A percentile compares a stretch with the other conserved stretches of the same genome.
These are phyloP conservation scores for Primulina eburnea DNA, from an alignment of 257 asterid species.

Conservation along the genomic window DNA sequence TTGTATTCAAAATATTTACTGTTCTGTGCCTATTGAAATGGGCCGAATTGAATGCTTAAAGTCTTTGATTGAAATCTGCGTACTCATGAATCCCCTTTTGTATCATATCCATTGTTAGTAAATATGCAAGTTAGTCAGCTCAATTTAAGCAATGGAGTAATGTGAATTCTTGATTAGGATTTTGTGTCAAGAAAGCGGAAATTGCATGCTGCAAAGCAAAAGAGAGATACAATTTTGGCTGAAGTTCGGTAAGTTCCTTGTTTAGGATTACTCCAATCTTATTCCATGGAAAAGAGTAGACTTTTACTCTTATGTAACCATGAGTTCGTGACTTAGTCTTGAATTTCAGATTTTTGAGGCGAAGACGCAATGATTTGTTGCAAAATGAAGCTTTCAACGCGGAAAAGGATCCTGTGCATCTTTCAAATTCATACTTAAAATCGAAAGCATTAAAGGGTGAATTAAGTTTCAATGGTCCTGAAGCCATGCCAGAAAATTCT, in stretches of 20 bases:
- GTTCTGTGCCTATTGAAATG: too few species aligned
- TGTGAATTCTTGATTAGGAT: conserved; percentile 30
- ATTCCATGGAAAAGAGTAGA: background rate
- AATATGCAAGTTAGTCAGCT: background rate
- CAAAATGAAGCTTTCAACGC: conserved; percentile 19
- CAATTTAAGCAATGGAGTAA: background rate
- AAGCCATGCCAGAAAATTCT: conserved; percentile 10
- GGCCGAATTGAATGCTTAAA: background rate
- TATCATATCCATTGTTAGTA: background rate
- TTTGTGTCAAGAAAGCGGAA: conserved; percentile 53
- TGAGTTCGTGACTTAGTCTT: background rate
- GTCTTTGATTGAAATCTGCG: background rate
- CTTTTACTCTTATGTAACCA: background rate
- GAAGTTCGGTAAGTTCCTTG: conserved; percentile 41
- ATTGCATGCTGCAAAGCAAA: conserved; percentile 45
- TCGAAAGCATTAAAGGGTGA: conserved; percentile 20
- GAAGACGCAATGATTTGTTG: conserved; percentile 28
- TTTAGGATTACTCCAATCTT: background rate
- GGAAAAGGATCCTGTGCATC: conserved; percentile 11
- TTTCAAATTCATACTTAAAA: conserved; percentile 21
- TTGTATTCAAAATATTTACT: background rate
- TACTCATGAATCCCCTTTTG: background rate
- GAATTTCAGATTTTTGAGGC: conserved; percentile 49
- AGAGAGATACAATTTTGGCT: conserved; percentile 30
- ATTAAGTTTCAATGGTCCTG: conserved; percentile 14